These are phyloP conservation scores for Backusella sp. DNA, from an alignment of 192 early-diverging fungal species.

Conservation along the genomic window DNA sequence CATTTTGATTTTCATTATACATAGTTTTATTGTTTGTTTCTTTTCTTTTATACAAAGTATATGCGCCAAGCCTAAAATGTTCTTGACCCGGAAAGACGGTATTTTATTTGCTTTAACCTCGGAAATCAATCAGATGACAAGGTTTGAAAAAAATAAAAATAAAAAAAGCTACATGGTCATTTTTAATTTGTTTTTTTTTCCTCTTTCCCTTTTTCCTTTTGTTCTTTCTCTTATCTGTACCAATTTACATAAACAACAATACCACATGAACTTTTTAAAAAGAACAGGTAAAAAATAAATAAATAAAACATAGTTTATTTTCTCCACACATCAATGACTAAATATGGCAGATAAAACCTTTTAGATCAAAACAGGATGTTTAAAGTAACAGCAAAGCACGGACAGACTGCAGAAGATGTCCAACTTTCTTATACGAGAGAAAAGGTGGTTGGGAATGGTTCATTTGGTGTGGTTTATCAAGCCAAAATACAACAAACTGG, in stretches of 20 bases:
- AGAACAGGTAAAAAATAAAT: background rate
- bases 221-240: background rate
- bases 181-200: background rate
- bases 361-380: conserved; percentile 39
- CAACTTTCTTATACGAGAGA: conserved; percentile 87
- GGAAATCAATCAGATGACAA: conserved; percentile 7
- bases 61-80: background rate
- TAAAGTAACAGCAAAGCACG: conserved; percentile 80
- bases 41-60: background rate
- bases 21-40: background rate
- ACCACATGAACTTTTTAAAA: background rate
- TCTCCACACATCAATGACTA: background rate
- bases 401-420: conserved; percentile 76
- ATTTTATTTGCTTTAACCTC: background rate
- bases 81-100: background rate
- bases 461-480: conserved; percentile 97
- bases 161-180: background rate
- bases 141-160: background rate
- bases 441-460: conserved; percentile 93
- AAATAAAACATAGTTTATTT: background rate
- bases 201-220: background rate
- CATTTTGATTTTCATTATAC: background rate
- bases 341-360: background rate
- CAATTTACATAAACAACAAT: conserved; percentile 5
- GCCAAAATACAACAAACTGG: conserved; percentile 80